Conservation (phyloP, 2,329 filamentous ascomycete genomes). For the Fusarium circinatum region DNA sequence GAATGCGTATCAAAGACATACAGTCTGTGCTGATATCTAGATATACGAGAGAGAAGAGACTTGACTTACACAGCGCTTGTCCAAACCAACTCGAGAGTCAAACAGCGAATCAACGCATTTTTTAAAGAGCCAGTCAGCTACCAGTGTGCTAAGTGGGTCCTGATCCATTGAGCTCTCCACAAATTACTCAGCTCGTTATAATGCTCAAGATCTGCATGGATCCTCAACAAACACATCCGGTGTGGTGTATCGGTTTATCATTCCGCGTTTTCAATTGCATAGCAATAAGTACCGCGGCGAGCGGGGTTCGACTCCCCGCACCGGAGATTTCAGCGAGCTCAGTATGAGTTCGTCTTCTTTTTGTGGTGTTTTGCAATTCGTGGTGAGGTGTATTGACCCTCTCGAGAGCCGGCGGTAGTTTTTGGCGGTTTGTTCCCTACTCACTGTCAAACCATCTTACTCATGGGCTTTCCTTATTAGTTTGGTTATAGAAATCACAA, state of each 20-base stretch:
- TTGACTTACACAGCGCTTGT: neutral
- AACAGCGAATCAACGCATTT: neutral
- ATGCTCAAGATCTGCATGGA: rapidly evolving
- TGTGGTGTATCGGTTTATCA: slow-evolving; percentile 40
- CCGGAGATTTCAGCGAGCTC: slow-evolving; percentile 3
- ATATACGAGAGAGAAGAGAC: neutral
- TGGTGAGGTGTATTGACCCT: neutral
- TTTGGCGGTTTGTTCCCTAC: neutral
- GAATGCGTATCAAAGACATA: neutral
- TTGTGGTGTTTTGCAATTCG: neutral
- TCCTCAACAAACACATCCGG: slow-evolving; percentile 21
- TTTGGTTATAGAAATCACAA: neutral
- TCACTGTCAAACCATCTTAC: neutral
- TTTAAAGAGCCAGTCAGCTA: no score
- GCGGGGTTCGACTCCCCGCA: slow-evolving; percentile 38
- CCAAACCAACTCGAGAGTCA: neutral
- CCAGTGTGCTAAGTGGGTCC: neutral
- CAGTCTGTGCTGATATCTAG: neutral
- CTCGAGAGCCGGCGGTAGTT: no score
- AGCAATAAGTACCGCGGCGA: slow-evolving; percentile 25
- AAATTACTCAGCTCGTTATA: neutral
- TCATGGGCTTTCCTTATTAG: neutral
- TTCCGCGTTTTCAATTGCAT: slow-evolving; percentile 35
- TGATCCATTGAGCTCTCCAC: neutral
- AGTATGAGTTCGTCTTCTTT: neutral